Evolutionary conservation across 306 rosid species (phyloP).

Genomic region (Potentilla sterilis): DNA sequence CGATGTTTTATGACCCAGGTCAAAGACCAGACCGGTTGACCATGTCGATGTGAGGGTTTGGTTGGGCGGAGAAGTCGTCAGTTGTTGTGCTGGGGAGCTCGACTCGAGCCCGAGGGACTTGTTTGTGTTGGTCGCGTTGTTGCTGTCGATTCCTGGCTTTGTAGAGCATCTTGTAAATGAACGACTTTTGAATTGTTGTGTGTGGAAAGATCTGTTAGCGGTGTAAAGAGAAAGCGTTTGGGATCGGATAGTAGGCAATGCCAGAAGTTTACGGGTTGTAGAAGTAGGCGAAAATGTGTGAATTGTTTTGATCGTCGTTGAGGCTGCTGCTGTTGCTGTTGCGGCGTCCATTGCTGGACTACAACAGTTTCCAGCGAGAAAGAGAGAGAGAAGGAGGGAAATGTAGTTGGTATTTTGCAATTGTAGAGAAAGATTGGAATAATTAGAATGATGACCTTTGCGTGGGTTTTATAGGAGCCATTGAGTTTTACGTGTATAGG

Average conservation of each 20-base stretch:
- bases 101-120: slow-evolving; percentile 16
- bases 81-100: slow-evolving; percentile 13
- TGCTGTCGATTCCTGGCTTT: slow-evolving; percentile 23
- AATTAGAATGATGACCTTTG: not conserved
- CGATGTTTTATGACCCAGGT: slow-evolving; percentile 47
- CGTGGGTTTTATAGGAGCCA: slow-evolving; percentile 14
- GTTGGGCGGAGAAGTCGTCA: slow-evolving; percentile 9
- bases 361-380: not conserved
- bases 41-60: slow-evolving; percentile 24
- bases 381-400: not conserved
- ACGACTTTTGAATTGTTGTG: not conserved
- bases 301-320: slow-evolving; percentile 14
- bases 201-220: not conserved
- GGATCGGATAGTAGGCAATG: slow-evolving; percentile 15
- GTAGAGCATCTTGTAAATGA: slow-evolving; percentile 20
- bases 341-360: slow-evolving; percentile 19
- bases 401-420: not conserved
- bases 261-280: not conserved
- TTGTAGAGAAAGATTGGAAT: not conserved
- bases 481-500: slow-evolving; percentile 7
- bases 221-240: not conserved
- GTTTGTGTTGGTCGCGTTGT: slow-evolving; percentile 22
- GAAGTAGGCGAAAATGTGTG: not conserved
- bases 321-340: slow-evolving; percentile 10
- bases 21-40: slow-evolving; percentile 58